phyloP scores from a whole-genome alignment of 1,284 basidiomycete genomes.

The Ganoderma resinaceum region DNA sequence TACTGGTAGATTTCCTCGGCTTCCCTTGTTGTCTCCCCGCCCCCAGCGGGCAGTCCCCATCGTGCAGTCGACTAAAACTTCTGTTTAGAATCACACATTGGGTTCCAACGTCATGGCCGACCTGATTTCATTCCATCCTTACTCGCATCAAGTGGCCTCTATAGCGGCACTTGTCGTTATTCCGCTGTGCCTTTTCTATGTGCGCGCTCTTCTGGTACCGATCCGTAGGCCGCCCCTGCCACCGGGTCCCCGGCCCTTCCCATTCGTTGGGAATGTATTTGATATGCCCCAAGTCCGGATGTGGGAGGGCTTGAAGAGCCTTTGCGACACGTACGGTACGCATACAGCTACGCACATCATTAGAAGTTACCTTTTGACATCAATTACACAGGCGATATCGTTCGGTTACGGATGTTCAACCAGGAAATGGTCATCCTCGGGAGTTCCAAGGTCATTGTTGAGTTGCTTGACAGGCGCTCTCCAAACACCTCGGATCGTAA shows the following conservation, averaged over 20 bases:
- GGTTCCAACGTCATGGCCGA: no score
- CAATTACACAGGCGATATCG: conserved; percentile 27
- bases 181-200: neutral
- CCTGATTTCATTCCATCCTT: neutral
- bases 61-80: no score
- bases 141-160: neutral
- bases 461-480: conserved; percentile 23
- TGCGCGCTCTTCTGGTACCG: neutral
- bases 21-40: no score
- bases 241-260: conserved; percentile 9
- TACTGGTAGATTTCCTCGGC: no score
- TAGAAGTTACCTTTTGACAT: neutral
- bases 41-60: no score
- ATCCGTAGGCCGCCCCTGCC: neutral
- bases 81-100: no score
- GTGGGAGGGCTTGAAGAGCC: conserved; percentile 1
- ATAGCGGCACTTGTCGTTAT: neutral
- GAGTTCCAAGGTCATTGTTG: conserved; percentile 15
- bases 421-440: conserved; percentile 32
- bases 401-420: conserved; percentile 33
- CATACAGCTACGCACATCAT: no score
- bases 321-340: conserved; percentile 4
- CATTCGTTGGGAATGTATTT: conserved; percentile 11
- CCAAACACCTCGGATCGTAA: conserved; percentile 23
- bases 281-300: conserved; percentile 8